Evolutionary conservation across 495 filamentous ascomycete genomes (phyloP).

Genomic region (Talaromyces nanjingensis): DNA sequence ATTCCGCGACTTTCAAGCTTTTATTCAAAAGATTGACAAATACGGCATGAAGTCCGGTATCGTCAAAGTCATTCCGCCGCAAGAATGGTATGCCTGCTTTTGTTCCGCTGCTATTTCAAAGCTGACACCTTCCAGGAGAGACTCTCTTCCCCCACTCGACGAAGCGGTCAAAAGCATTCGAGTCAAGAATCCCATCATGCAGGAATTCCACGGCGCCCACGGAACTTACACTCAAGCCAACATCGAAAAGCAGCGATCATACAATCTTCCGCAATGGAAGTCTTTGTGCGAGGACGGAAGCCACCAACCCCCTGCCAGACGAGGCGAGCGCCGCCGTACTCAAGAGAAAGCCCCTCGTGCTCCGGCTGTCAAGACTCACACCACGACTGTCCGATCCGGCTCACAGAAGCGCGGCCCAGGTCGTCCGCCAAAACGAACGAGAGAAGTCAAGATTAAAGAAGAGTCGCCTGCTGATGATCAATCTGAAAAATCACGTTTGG

Average conservation of each 20-base stretch:
- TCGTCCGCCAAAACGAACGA: conserved; percentile 35
- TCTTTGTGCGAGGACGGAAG: conserved; percentile 84
- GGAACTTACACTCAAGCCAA: conserved; percentile 95
- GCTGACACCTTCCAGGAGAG: conserved; percentile 42
- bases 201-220: conserved; percentile 91
- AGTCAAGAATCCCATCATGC: conserved; percentile 94
- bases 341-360: conserved; percentile 52
- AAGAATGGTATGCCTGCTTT: conserved; percentile 65
- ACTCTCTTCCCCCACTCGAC: conserved; percentile 67
- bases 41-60: conserved; percentile 98
- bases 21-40: conserved; percentile 79
- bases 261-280: conserved; percentile 95
- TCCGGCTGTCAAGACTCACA: conserved; percentile 26
- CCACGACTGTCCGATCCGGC: conserved; percentile 20
- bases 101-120: too few relatives aligned
- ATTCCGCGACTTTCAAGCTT: conserved; percentile 84
- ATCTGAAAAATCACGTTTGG: conserved; percentile 29
- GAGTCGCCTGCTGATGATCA: conserved; percentile 35
- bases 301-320: conserved; percentile 89
- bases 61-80: conserved; percentile 87
- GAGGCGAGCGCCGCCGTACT: conserved; percentile 78
- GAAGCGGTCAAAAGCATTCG: conserved; percentile 84
- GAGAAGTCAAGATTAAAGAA: conserved; percentile 38
- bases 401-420: conserved; percentile 37
- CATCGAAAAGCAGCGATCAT: conserved; percentile 87